phyloP scores from a whole-genome alignment of 352 stramenopile genomes.

The Pythium diclinum region DNA sequence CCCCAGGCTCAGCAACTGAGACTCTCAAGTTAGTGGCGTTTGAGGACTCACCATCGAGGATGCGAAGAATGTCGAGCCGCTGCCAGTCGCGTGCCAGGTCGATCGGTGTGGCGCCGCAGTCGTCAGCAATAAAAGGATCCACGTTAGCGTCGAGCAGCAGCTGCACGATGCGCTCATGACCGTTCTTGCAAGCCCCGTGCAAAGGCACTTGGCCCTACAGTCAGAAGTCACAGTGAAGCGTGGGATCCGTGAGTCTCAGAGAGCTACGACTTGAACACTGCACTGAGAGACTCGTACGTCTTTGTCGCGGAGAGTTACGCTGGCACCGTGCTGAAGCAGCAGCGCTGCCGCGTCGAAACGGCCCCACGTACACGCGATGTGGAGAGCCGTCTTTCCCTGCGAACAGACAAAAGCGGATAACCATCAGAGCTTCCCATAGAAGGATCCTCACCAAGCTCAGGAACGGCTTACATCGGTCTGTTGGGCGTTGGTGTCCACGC shows the following conservation, averaged over 20 bases:
- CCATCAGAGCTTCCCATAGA: background rate
- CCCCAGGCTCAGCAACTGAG: background rate
- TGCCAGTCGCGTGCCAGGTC: conserved; percentile 64
- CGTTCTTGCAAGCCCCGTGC: conserved; percentile 56
- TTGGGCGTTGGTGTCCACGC: conserved; percentile 36
- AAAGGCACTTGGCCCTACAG: conserved; percentile 49
- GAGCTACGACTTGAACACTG: background rate
- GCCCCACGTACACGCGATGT: conserved; percentile 58
- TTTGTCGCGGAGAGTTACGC: conserved; percentile 32
- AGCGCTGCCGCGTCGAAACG: conserved; percentile 37
- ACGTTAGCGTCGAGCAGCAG: conserved; percentile 33
- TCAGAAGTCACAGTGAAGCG: background rate
- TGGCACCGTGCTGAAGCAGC: conserved; percentile 36
- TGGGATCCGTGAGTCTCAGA: background rate
- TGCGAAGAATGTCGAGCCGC: conserved; percentile 44
- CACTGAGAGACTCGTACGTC: conserved; percentile 26
- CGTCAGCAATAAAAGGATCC: conserved; percentile 46
- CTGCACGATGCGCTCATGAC: conserved; percentile 45
- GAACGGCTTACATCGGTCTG: conserved; percentile 38
- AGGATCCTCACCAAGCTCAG: background rate
- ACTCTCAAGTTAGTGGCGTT: background rate
- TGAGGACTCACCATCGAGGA: conserved; percentile 35
- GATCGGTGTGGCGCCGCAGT: conserved; percentile 43
- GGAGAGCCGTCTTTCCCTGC: conserved; percentile 51
- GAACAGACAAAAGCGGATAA: background rate